Evolutionary conservation across 345 rosid genomes (phyloP).

Genomic region (Sapria himalayana): DNA sequence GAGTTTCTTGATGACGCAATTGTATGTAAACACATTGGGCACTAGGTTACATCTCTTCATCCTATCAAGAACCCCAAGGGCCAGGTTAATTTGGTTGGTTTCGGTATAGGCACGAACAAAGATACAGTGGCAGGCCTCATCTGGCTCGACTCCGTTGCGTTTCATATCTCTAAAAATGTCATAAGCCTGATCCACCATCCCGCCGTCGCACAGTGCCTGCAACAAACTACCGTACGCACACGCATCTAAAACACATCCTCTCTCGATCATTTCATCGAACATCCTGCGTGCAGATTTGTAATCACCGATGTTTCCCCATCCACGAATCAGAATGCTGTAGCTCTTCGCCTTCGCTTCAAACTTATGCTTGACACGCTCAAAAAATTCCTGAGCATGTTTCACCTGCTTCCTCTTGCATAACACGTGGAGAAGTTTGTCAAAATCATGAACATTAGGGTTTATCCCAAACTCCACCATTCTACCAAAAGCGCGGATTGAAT

Average conservation of each 20-base stretch:
- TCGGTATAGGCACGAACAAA: conserved; percentile 57
- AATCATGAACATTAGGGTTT: conserved; percentile 33
- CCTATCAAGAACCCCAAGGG: conserved; percentile 52
- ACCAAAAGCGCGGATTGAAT: conserved; percentile 50
- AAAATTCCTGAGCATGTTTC: conserved; percentile 31
- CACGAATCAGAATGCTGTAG: conserved; percentile 43
- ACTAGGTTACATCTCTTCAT: conserved; percentile 42
- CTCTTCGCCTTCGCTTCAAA: conserved; percentile 24
- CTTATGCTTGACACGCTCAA: conserved; percentile 23
- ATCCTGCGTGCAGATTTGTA: conserved; percentile 23
- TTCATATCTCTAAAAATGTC: conserved; percentile 39
- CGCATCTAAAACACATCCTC: conserved; percentile 24
- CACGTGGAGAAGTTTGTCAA: conserved; percentile 38
- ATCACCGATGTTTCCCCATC: conserved; percentile 38
- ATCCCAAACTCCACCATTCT: conserved; percentile 73
- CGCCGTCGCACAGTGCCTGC: conserved; percentile 52
- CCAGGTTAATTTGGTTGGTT: conserved; percentile 33
- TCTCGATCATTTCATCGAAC: conserved; percentile 59
- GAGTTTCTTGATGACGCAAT: conserved; percentile 43
- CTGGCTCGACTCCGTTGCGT: conserved; percentile 27
- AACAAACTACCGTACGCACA: conserved; percentile 48
- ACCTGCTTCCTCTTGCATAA: conserved; percentile 54
- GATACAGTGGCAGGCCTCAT: conserved; percentile 40
- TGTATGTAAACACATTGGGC: conserved; percentile 65
- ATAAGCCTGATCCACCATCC: conserved; percentile 39